Percentiles rank a stretch among this genome's conserved stretches.
Conservation (phyloP, 306 rosid genomes). For the Bauhinia variegata region DNA sequence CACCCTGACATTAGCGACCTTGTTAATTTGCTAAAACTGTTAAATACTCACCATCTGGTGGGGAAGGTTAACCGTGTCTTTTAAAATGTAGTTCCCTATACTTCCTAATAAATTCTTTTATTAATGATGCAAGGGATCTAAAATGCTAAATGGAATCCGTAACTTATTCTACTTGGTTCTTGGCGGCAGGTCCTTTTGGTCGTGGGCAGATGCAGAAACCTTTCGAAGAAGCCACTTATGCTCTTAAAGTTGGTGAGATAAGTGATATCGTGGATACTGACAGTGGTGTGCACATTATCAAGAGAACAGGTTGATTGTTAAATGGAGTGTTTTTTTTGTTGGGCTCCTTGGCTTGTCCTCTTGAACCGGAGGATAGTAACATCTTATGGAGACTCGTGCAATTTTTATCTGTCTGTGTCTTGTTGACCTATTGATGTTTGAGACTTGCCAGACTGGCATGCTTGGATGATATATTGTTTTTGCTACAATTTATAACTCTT, state of each 20-base stretch:
- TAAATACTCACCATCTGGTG: too few species aligned
- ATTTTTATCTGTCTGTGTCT: constrained; percentile 30
- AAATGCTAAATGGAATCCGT: not conserved
- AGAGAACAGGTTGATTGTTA: constrained; percentile 67
- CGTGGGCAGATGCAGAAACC: constrained; percentile 99
- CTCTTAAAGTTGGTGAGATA: constrained; percentile 79
- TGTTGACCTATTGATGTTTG: constrained; percentile 39
- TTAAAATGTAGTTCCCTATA: constrained; percentile 1
- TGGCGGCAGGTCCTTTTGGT: constrained; percentile 81
- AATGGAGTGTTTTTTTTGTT: constrained; percentile 15
- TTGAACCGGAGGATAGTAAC: constrained; percentile 10
- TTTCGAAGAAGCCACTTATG: constrained; percentile 82
- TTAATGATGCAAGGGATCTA: not conserved
- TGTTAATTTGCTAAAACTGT: constrained; percentile 2
- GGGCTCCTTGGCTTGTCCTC: constrained; percentile 30
- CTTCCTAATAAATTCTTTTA: not conserved
- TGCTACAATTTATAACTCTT: constrained; percentile 28
- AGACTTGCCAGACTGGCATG: constrained; percentile 38
- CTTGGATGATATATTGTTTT: constrained; percentile 42
- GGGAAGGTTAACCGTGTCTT: constrained; percentile 13
- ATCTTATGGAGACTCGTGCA: constrained; percentile 30
- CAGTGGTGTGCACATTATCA: constrained; percentile 89
- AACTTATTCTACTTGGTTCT: constrained; percentile 1
- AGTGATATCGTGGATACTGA: constrained; percentile 94
- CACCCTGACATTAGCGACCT: not conserved